A percentile compares a stretch with the other conserved stretches of the same genome.
These are phyloP conservation scores for Extremus antarcticus DNA, from an alignment of 495 filamentous ascomycete species.

Conservation along the genomic window DNA sequence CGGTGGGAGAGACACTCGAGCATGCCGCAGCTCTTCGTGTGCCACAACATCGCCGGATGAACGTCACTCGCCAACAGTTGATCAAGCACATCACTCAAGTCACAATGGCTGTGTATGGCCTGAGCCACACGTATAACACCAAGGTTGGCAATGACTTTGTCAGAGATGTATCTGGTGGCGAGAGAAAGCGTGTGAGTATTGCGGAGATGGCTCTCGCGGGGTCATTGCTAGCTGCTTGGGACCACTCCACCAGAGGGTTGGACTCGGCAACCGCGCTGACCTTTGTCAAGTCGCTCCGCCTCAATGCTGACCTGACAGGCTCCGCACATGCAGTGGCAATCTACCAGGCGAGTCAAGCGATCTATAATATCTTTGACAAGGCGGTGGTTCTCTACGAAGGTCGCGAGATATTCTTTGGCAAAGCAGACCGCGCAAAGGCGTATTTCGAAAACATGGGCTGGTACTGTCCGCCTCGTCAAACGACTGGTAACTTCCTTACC, in stretches of 20 bases:
- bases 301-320: constrained; percentile 8
- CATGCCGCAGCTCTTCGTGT: constrained; percentile 21
- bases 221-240: constrained; percentile 14
- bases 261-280: constrained; percentile 17
- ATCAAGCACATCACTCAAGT: constrained; percentile 14
- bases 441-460: constrained; percentile 47
- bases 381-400: constrained; percentile 51
- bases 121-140: constrained; percentile 22
- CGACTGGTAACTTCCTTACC: constrained; percentile 24
- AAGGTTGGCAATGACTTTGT: constrained; percentile 23
- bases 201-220: constrained; percentile 15
- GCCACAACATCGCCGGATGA: not conserved
- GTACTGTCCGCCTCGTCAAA: constrained; percentile 19
- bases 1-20: constrained; percentile 28
- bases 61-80: constrained; percentile 2
- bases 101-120: constrained; percentile 18
- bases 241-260: constrained; percentile 20
- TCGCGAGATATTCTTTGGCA: constrained; percentile 58
- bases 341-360: constrained; percentile 19
- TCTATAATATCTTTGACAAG: constrained; percentile 21
- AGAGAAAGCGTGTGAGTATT: constrained; percentile 23
- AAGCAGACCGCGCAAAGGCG: constrained; percentile 40
- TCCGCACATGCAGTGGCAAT: constrained; percentile 16
- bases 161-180: constrained; percentile 25
- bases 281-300: constrained; percentile 14